Evolutionary conservation across 208 protist genomes (phyloP), one percentile per base, ranked within the genome.

Genomic region (Histomonas meleagridis): DNA sequence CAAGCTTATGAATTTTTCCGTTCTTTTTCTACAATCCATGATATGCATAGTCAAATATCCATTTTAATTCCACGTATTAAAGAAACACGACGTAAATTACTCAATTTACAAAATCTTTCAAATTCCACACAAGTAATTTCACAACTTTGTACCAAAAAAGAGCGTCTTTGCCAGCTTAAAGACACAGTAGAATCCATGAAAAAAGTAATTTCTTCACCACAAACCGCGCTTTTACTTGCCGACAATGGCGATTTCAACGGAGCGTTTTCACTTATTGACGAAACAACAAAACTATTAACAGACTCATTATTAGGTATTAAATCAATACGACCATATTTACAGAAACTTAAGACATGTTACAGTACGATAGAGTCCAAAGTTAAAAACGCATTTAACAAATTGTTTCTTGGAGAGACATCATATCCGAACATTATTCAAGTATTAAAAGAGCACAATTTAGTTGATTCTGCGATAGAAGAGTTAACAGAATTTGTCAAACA

Each of bases 1-100:
- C 76, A 86, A 38, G 76, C 76, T 9, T 43, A 55, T n/a, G 76
- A 86, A 51, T 86, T 86, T 86, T 86, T 86, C 46, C 23, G 46
- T 26, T 86, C 76, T 18, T 86, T 86, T 28, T 51, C 46, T 28
- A 46, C 76, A 26, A 86, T 86, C 55, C 76, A 86, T 48, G 76
- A 86, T 46, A 86, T 86, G 76, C 23, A 86, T 48, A 18, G 10
- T 7, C 23, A 86, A 55, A 32, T 86, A 55, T 51, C 76, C 0
- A 28, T 35, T 57, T 48, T 86, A 10, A 26, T 86, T n/a, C 76
- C 76, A 38, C 43, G 55, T 38, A 26, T 86, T 5, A 86, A 86
- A 86, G 28, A 51, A 5, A 86, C 55, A 46, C 0, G 76, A 86
- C 18, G n/a, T 32, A 46, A 86, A 38, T 14, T 86, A 35, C 40